Base-by-base conservation (phyloP, 805 yeast species). In the Kuraishia cidri region DNA sequence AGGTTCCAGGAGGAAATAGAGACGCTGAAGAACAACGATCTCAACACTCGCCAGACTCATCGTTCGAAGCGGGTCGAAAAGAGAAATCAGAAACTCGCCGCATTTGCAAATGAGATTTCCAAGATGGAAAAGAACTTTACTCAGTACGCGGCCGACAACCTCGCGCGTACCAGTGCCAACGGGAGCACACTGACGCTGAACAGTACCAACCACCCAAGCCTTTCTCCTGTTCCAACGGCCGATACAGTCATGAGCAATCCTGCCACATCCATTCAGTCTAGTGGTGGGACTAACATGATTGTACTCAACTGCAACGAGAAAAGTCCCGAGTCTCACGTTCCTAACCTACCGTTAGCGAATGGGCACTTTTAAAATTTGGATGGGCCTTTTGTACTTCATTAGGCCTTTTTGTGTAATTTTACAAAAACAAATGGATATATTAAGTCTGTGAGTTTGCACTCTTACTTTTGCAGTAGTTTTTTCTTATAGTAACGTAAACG, bases 1-100 rank as follows among this genome's bases (percentile, higher is more conserved):
- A 34, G 36, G 13, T 22, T 49, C 5, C 43, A 39, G 14, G 42
- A 41, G n/a, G 56, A 52, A 14, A 39, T 56, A 13, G 52, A 50
- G 8, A 37, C 34, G 6, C 21, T 53, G 18, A 50, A 50, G 38
- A 35, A 35, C 11, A 41, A 42, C 1, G 53, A 51, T 25, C 32
- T 50, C 15, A 41, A 41, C 11, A 32, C 29, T 13, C 40, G 48
- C 31, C 39, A 32, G 18, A 46, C 46, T n/a, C 41, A 35, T 14
- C 40, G 55, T 25, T 40, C 37, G 14, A 33, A 32, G 13, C 42
- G 56, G 29, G 35, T 26, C 14, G 48, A 41, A 18, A 42, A 43
- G 32, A 43, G 52, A 26, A 40, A 45, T 4, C 52, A 47, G 26
- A 52, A 46, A 31, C 42, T 46, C 26, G 43, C 40, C 10, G 28